These are phyloP conservation scores for Sabuloglossum arenarium DNA, from an alignment of 495 filamentous ascomycete genomes.

Conservation along the genomic window DNA sequence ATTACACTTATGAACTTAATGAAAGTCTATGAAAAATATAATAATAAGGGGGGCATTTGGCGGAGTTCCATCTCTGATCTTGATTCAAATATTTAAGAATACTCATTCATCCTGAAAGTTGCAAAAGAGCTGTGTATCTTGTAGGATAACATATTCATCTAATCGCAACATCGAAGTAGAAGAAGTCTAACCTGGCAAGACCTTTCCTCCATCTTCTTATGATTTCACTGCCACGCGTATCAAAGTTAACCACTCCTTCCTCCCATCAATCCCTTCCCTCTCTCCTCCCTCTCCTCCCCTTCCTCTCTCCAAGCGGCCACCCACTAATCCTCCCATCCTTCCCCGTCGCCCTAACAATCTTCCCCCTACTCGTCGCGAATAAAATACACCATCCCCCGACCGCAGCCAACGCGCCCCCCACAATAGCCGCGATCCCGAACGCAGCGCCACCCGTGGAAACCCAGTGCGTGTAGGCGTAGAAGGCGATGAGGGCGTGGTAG, in stretches of 20 bases:
- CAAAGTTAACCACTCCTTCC: neutral
- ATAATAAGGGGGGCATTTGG: too few relatives aligned
- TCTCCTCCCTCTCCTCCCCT: conserved; percentile 29
- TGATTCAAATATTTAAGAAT: too few relatives aligned
- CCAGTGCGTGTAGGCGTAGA: conserved; percentile 50
- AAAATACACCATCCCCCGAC: conserved; percentile 55
- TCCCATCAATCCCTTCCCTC: conserved; percentile 23
- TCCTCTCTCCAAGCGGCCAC: conserved; percentile 64
- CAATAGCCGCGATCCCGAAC: conserved; percentile 33
- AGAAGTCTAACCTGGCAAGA: too few relatives aligned
- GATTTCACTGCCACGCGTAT: neutral
- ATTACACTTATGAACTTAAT: too few relatives aligned
- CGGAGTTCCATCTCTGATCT: neutral
- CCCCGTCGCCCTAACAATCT: conserved; percentile 47
- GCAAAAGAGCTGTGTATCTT: too few relatives aligned
- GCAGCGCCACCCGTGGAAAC: conserved; percentile 26
- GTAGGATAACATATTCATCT: too few relatives aligned
- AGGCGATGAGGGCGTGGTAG: conserved; percentile 40
- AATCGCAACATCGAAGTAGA: too few relatives aligned
- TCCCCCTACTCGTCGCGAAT: conserved; percentile 43
- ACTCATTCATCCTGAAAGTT: too few relatives aligned
- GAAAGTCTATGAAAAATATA: too few relatives aligned
- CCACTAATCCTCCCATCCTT: conserved; percentile 61
- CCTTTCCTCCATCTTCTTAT: too few relatives aligned
- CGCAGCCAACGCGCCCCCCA: conserved; percentile 29